These are phyloP conservation scores for Boletus sp. DNA, from an alignment of 768 basidiomycete species.

Conservation along the genomic window DNA sequence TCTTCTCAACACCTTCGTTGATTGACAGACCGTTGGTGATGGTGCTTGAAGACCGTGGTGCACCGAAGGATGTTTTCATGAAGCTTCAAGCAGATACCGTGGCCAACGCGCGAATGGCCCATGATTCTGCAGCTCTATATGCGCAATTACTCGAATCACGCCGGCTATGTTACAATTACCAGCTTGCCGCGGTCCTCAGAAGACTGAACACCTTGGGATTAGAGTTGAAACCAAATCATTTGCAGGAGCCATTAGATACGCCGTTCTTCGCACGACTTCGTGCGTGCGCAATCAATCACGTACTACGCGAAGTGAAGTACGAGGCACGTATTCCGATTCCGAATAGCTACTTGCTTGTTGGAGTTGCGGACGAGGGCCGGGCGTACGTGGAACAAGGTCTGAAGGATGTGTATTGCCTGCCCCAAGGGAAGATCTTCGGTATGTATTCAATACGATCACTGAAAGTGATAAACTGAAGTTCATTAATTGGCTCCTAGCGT, in stretches of 20 bases:
- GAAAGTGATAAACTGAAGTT: not conserved
- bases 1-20: not conserved
- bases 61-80: constrained; percentile 54
- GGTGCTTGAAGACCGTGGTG: constrained; percentile 74
- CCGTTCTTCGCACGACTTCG: constrained; percentile 58
- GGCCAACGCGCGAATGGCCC: constrained; percentile 53
- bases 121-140: constrained; percentile 52
- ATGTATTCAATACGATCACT: constrained; percentile 10
- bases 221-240: constrained; percentile 39
- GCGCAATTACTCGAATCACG: constrained; percentile 47
- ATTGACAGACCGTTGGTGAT: constrained; percentile 61
- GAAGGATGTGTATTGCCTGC: constrained; percentile 52
- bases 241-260: constrained; percentile 42
- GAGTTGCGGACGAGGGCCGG: constrained; percentile 80
- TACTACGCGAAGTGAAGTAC: constrained; percentile 73
- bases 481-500: constrained; percentile 38
- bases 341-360: constrained; percentile 66
- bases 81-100: constrained; percentile 60
- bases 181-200: constrained; percentile 49
- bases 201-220: constrained; percentile 47
- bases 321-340: constrained; percentile 71
- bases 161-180: constrained; percentile 43
- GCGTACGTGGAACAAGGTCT: constrained; percentile 51
- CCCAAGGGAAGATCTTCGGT: constrained; percentile 67
- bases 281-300: constrained; percentile 58